Percentiles rank a stretch among this genome's conserved stretches.
Evolutionary conservation across 2,329 filamentous ascomycete genomes (phyloP).

Genomic region (Colletotrichum simmondsii): DNA sequence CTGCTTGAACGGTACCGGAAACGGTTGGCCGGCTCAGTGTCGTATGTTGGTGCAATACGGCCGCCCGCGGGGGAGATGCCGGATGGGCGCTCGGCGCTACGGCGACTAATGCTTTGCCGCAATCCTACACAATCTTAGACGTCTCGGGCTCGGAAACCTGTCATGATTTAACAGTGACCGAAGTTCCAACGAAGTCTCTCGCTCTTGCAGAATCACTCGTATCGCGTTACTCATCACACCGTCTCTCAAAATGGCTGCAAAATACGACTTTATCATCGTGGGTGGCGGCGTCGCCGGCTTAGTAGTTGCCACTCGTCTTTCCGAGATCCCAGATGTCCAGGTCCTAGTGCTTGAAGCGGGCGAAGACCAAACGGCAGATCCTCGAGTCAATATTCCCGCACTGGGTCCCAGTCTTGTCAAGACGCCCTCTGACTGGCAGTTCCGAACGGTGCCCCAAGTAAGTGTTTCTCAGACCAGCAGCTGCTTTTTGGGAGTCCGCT

Average conservation of each 20-base stretch:
- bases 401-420: conserved; percentile 39
- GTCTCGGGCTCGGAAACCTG: neutral
- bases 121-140: neutral
- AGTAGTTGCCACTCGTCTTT: conserved; percentile 31
- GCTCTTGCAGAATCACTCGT: neutral
- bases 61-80: conserved; percentile 20
- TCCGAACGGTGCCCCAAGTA: conserved; percentile 40
- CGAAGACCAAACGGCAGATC: conserved; percentile 39
- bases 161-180: conserved; percentile 29
- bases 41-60: conserved; percentile 12
- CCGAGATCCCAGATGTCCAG: conserved; percentile 33
- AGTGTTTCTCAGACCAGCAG: neutral
- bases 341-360: conserved; percentile 45
- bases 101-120: conserved; percentile 5
- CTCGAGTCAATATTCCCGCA: conserved; percentile 39
- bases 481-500: neutral
- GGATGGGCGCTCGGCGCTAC: neutral
- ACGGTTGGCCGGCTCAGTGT: conserved; percentile 6
- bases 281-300: conserved; percentile 34
- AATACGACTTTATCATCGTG: conserved; percentile 35
- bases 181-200: neutral
- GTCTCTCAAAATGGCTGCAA: conserved; percentile 34
- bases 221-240: neutral
- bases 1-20: conserved; percentile 26
- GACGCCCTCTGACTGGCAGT: conserved; percentile 41